Evolutionary conservation across 805 yeast species (phyloP), one percentile per base, ranked within the genome.

Genomic region (Lachancea mirantina): DNA sequence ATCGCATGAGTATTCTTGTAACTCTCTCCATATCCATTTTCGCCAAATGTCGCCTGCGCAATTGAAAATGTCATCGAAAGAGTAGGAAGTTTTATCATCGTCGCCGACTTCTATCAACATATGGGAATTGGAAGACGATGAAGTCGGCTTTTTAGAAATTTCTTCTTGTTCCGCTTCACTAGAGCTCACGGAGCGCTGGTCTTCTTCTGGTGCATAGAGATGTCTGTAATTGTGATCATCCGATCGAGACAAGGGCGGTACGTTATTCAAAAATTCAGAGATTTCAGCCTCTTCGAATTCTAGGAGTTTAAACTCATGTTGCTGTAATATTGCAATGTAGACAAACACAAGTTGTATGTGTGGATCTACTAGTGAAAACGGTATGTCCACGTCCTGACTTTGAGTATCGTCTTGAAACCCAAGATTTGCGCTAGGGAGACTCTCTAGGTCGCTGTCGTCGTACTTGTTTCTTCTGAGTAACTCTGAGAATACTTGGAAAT

Each of bases 241-340:
- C 7, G 59, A 38, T 26, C 54, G 52, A 2, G 61, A 53, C 4
- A 56, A 34, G 35, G 56, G 42, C 2, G 63, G 63, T 2, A 62
- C 50, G 33, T 78, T 70, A 40, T 74, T 74, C 40, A 88, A 65
- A 43, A 76, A 76, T 51, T 87, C 94, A 23, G 87, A 67, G 27
- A 85, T 84, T 58, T 88, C 97, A 42, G 83, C 77, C 52, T 84
- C 94, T 49, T 88, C 97, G 42, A 87, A 76, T 52, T 88, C 96
- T 42, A 84, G 68, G 34, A 88, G 66, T 23, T 81, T 75, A 45
- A 75, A 74, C 46, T 82, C 88, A 55, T 80, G 79, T 32, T 89
- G 77, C 56, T 84, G 84, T 43, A 88, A 62, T 23, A 88, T 72
- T 1, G 96, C 84, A 29, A 87, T 62, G 30, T 84, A 76, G 3